Percentiles rank a stretch among this genome's conserved stretches.
Evolutionary conservation across 345 rosid genomes (phyloP).

Genomic region (Rhodomyrtus tomentosa): DNA sequence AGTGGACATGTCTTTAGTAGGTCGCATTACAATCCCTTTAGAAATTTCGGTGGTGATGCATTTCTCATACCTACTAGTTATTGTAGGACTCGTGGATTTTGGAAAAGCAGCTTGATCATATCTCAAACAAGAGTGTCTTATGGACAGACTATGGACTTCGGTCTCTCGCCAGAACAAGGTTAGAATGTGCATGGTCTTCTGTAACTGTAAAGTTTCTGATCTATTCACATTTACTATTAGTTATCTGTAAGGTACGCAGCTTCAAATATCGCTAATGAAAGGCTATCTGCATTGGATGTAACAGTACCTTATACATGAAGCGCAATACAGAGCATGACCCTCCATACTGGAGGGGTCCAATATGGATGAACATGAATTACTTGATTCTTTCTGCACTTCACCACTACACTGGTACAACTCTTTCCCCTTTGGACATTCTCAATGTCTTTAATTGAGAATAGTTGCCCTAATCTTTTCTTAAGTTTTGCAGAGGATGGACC

Average conservation of each 20-base stretch:
- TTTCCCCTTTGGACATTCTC: neutral
- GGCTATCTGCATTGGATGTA: neutral
- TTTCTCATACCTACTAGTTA: neutral
- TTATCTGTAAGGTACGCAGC: neutral
- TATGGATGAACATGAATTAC: slow-evolving; percentile 94
- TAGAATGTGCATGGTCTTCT: neutral
- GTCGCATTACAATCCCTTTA: neutral
- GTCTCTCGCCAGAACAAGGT: slow-evolving; percentile 92
- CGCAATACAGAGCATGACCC: slow-evolving; percentile 81
- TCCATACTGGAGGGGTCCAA: slow-evolving; percentile 95
- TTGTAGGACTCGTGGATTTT: slow-evolving; percentile 70
- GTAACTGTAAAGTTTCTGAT: neutral
- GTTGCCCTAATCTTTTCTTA: neutral
- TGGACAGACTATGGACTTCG: slow-evolving; percentile 90
- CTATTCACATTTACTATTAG: neutral
- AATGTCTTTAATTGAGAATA: neutral
- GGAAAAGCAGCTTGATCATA: slow-evolving; percentile 78
- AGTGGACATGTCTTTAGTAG: neutral
- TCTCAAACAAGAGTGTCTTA: slow-evolving; percentile 48
- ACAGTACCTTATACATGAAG: slow-evolving; percentile 82
- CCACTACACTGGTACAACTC: slow-evolving; percentile 55
- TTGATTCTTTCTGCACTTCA: slow-evolving; percentile 75
- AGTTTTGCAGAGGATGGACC: slow-evolving; percentile 61
- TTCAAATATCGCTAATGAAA: neutral
- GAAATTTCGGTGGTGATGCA: neutral